Evolutionary conservation across 768 basidiomycete species (phyloP).

Genomic region (Pleurotus pulmonarius): DNA sequence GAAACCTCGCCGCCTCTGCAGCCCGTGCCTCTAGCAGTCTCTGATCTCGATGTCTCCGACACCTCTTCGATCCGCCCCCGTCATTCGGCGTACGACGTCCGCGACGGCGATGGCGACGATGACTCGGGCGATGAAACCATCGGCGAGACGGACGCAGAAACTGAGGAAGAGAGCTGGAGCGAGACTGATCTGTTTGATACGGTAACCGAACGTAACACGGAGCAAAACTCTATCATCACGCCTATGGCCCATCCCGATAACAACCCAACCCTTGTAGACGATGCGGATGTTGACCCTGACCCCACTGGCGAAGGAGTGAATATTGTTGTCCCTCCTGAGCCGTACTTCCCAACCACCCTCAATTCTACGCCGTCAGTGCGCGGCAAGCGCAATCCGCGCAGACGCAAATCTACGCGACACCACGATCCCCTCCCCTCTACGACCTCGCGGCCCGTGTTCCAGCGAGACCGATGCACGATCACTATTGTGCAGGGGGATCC

Average conservation of each 20-base stretch:
- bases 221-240: slow-evolving; percentile 63
- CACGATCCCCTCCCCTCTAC: slow-evolving; percentile 62
- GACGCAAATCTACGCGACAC: slow-evolving; percentile 58
- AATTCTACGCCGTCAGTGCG: slow-evolving; percentile 37
- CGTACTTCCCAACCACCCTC: slow-evolving; percentile 75
- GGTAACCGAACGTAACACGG: slow-evolving; percentile 85
- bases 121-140: slow-evolving; percentile 65
- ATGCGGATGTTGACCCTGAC: slow-evolving; percentile 65
- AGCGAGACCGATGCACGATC: slow-evolving; percentile 90
- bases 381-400: slow-evolving; percentile 43
- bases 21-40: slow-evolving; percentile 54
- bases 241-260: slow-evolving; percentile 15
- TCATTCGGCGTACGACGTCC: slow-evolving; percentile 51
- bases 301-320: slow-evolving; percentile 92
- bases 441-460: slow-evolving; percentile 80
- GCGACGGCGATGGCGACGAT: slow-evolving; percentile 20
- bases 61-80: slow-evolving; percentile 55
- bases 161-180: slow-evolving; percentile 56
- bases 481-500: slow-evolving; percentile 86
- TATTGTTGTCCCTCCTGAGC: slow-evolving; percentile 79
- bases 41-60: slow-evolving; percentile 59
- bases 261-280: slow-evolving; percentile 21
- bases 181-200: slow-evolving; percentile 68
- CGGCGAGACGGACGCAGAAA: slow-evolving; percentile 49
- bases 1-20: slow-evolving; percentile 56